Conservation (phyloP, 768 basidiomycete species). For the Lentinula sp. region DNA sequence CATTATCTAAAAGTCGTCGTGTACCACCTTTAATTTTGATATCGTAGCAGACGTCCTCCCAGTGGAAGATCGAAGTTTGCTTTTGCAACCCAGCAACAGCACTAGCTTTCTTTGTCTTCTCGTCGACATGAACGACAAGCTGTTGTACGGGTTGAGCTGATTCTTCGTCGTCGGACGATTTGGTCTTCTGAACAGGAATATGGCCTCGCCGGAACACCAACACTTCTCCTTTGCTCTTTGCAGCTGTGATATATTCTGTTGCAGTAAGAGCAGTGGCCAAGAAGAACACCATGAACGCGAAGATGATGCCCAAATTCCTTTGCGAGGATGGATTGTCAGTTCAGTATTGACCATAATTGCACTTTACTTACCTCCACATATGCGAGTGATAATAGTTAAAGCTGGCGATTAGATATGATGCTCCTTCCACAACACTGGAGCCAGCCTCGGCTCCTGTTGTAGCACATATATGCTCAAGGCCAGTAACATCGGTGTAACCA, state of each 20-base stretch:
- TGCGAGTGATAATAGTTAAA: slow-evolving; percentile 20
- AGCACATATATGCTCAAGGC: slow-evolving; percentile 36
- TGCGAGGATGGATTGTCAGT: background rate
- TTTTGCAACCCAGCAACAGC: slow-evolving; percentile 8
- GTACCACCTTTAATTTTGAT: slow-evolving; percentile 19
- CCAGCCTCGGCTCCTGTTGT: slow-evolving; percentile 35
- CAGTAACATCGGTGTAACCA: slow-evolving; percentile 23
- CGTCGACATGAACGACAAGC: slow-evolving; percentile 15
- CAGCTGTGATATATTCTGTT: slow-evolving; percentile 24
- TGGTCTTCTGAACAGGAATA: slow-evolving; percentile 9
- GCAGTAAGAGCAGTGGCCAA: slow-evolving; percentile 26
- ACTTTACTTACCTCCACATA: slow-evolving; percentile 23
- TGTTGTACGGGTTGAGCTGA: slow-evolving; percentile 16
- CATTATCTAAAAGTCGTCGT: slow-evolving; percentile 30
- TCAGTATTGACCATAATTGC: background rate
- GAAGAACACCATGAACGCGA: slow-evolving; percentile 36
- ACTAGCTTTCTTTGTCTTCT: slow-evolving; percentile 4
- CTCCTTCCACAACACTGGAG: slow-evolving; percentile 31
- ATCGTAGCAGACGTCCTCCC: slow-evolving; percentile 37
- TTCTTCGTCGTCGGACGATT: slow-evolving; percentile 23
- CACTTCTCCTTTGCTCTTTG: slow-evolving; percentile 23
- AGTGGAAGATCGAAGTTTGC: slow-evolving; percentile 32
- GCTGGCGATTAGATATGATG: slow-evolving; percentile 28
- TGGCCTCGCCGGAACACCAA: slow-evolving; percentile 19
- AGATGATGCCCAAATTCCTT: slow-evolving; percentile 36